Conservation (phyloP, 345 rosid genomes). For the Trapa incisa region DNA sequence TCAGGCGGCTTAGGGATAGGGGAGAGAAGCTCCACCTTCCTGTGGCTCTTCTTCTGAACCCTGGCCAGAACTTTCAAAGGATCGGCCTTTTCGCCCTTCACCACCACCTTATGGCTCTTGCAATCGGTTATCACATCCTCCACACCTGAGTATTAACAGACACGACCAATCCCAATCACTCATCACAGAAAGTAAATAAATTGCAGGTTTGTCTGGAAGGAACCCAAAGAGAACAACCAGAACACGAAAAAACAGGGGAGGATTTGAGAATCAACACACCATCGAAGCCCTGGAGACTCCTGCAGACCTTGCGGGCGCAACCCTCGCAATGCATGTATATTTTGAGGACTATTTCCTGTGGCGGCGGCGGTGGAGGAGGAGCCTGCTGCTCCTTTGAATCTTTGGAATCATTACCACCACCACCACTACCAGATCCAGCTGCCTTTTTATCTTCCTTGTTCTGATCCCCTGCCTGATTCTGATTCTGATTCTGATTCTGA, state of each 20-base stretch:
- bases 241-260: neutral
- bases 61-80: conserved; percentile 72
- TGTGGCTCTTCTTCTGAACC: conserved; percentile 67
- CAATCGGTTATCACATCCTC: conserved; percentile 80
- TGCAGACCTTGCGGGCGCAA: conserved; percentile 75
- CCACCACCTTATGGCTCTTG: conserved; percentile 66
- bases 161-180: neutral
- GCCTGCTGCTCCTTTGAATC: conserved; percentile 5
- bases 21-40: conserved; percentile 75
- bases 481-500: conserved; percentile 27
- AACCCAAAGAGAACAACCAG: neutral
- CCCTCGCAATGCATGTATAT: conserved; percentile 99
- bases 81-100: conserved; percentile 90
- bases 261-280: conserved; percentile 19
- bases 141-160: conserved; percentile 36
- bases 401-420: neutral
- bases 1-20: conserved; percentile 61
- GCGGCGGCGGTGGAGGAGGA: conserved; percentile 57
- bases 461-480: conserved; percentile 20
- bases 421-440: conserved; percentile 10
- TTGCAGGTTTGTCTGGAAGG: neutral
- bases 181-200: neutral
- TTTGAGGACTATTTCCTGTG: conserved; percentile 61
- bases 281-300: conserved; percentile 65
- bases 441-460: neutral